Evolutionary conservation across 768 basidiomycete species (phyloP).

Genomic region (Termitomyces sp.): DNA sequence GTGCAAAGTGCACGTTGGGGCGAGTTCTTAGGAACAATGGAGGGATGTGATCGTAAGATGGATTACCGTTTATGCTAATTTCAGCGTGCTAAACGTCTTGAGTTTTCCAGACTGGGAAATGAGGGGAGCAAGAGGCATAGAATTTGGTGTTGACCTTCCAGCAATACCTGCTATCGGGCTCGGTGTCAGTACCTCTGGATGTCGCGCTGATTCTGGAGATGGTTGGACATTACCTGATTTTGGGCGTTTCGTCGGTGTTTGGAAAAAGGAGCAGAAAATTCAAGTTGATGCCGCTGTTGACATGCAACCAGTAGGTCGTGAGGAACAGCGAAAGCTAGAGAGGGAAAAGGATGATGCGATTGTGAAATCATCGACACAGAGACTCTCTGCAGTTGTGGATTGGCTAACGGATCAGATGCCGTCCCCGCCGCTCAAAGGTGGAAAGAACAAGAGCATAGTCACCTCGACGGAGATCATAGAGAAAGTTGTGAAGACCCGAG

Average conservation of each 20-base stretch:
- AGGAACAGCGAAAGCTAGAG: slow-evolving; percentile 18
- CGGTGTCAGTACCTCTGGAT: slow-evolving; percentile 17
- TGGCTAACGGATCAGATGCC: slow-evolving; percentile 77
- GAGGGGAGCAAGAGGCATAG: slow-evolving; percentile 80
- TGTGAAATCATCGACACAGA: slow-evolving; percentile 64
- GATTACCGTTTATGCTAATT: neutral
- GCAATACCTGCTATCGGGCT: slow-evolving; percentile 42
- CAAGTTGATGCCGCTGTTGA: slow-evolving; percentile 27
- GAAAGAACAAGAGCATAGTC: slow-evolving; percentile 6
- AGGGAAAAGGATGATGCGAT: slow-evolving; percentile 38
- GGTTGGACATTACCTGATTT: slow-evolving; percentile 55
- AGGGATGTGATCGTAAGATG: slow-evolving; percentile 74
- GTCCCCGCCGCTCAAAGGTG: slow-evolving; percentile 17
- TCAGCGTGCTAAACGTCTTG: neutral
- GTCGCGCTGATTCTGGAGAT: slow-evolving; percentile 21
- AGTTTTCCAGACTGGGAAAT: slow-evolving; percentile 75
- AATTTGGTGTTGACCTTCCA: slow-evolving; percentile 56
- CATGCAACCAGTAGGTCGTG: slow-evolving; percentile 11
- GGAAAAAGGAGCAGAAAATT: slow-evolving; percentile 51
- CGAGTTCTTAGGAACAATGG: slow-evolving; percentile 86
- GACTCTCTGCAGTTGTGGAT: slow-evolving; percentile 70
- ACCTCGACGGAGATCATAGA: slow-evolving; percentile 1
- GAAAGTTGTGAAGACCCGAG: slow-evolving; percentile 13
- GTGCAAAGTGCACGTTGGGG: slow-evolving; percentile 96
- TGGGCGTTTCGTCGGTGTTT: slow-evolving; percentile 55